Base-by-base conservation (phyloP, 2,329 filamentous ascomycete genomes). In the Fusarium concolor region DNA sequence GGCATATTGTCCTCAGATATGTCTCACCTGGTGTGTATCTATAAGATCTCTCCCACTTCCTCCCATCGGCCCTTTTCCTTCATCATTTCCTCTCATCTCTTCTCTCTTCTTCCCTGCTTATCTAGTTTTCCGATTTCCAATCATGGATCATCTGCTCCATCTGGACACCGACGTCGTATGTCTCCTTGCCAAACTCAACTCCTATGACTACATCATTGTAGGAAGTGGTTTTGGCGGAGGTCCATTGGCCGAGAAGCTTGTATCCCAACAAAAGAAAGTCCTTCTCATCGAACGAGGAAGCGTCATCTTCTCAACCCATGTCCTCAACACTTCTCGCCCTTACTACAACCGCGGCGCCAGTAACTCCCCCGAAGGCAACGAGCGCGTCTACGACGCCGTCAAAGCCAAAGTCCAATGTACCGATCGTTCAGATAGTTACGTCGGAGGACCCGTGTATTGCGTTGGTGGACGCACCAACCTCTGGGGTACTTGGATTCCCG, bases 191-290 rank as follows among this genome's bases (percentile, higher is more conserved):
- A 67, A 69, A 7, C 57, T 70, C 0, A 50, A 70, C n/a, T 50
- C 65, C 15, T 70, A 70, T 2, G 67, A 69, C 29, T 70, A 70
- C 14, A 70, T 70, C 3, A 61, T 69, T 1, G 62, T 70, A n/a
- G 67, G 67, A 10, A 61, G 55, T 5, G 67, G 67, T 3, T 70
- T 70, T 1, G 67, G 65, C 0, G 67, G 67, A 12, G 67, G 65
- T 3, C 67, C 67, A 1, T 5, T 70, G 4, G 67, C 67, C 2
- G 67, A 70, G 28, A 31, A 50, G 5, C 62, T 70, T 2, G 62
- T 59, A 1, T 28, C 53, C 8, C 37, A 62, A 5, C 18, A 60
- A 6, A 45, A 67, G n/a, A 70, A 69, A 29, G 65, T 70, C 7
- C 33, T 70, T 8, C 17, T 69, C 10, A 69, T 70, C 2, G 67